Evolutionary conservation across 2,329 filamentous ascomycete genomes (phyloP).

Genomic region (Graphiopsis chlorocephala): DNA sequence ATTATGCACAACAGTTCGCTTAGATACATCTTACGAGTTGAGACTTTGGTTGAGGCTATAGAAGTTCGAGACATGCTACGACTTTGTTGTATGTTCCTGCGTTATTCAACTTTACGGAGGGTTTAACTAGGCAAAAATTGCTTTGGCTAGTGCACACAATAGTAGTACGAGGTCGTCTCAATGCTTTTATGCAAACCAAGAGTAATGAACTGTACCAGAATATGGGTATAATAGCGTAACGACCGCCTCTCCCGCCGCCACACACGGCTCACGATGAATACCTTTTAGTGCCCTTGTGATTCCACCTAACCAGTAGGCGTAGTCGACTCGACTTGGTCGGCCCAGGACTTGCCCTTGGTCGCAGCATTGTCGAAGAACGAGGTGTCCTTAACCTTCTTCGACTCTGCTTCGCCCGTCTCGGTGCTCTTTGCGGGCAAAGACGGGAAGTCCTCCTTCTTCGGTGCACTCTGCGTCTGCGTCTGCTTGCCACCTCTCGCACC

Average conservation of each 20-base stretch:
- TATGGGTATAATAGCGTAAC: background rate
- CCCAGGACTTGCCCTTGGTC: slow-evolving; percentile 38
- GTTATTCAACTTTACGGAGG: background rate
- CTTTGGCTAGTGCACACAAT: background rate
- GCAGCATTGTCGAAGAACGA: slow-evolving; percentile 11
- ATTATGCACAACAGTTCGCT: background rate
- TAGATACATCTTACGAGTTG: too few relatives aligned
- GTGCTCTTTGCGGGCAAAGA: slow-evolving; percentile 36
- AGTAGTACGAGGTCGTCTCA: too few relatives aligned
- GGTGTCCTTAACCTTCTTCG: slow-evolving; percentile 1
- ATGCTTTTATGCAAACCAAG: background rate
- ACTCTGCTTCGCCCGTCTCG: background rate
- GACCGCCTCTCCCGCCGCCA: background rate
- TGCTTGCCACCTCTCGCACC: slow-evolving; percentile 25
- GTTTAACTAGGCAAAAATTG: background rate
- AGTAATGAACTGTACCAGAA: background rate
- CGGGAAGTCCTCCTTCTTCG: slow-evolving; percentile 46
- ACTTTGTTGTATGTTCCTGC: background rate
- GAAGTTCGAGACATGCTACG: too few relatives aligned
- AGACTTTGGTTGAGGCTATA: too few relatives aligned
- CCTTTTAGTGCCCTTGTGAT: background rate
- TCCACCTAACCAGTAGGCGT: background rate
- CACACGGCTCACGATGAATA: background rate
- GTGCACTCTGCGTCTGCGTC: slow-evolving; percentile 30
- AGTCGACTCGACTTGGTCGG: slow-evolving; percentile 44